phyloP scores from a whole-genome alignment of 805 yeast species.

The Candida morakotiae region DNA sequence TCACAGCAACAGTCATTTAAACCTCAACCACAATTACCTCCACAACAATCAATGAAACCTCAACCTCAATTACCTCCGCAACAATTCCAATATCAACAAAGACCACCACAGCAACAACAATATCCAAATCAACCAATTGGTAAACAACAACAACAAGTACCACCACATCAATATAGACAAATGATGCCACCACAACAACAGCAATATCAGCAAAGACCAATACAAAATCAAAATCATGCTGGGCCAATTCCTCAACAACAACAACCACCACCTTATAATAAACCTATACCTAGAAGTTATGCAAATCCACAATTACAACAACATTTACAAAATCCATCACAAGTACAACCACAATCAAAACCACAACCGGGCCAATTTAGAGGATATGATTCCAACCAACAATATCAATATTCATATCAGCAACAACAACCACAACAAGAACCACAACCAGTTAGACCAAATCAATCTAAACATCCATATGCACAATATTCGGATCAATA shows the following conservation, averaged over 20 bases:
- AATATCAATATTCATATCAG: conserved; percentile 10
- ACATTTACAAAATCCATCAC: neutral
- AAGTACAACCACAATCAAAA: conserved; percentile 6
- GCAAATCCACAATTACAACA: conserved; percentile 1
- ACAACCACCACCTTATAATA: conserved; percentile 4
- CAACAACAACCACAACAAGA: conserved; percentile 6
- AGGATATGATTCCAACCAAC: conserved; percentile 7
- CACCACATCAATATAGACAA: conserved; percentile 14
- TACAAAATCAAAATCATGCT: conserved; percentile 6
- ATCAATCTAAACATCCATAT: conserved; percentile 9
- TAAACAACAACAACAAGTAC: conserved; percentile 3
- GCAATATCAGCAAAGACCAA: conserved; percentile 11
- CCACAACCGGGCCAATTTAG: conserved; percentile 6
- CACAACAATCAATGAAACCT: neutral
- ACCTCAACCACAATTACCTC: conserved; percentile 9
- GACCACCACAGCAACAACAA: conserved; percentile 1
- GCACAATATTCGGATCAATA: conserved; percentile 6
- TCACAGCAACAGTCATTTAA: conserved; percentile 7
- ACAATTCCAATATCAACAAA: conserved; percentile 5
- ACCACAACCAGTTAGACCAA: conserved; percentile 3
- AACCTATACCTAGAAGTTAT: conserved; percentile 7
- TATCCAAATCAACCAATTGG: neutral
- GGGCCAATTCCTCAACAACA: neutral
- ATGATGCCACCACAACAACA: conserved; percentile 11
- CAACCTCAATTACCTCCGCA: conserved; percentile 11